Base-by-base conservation (phyloP, 129 eudicot species). In the Flaveria ramosissima region DNA sequence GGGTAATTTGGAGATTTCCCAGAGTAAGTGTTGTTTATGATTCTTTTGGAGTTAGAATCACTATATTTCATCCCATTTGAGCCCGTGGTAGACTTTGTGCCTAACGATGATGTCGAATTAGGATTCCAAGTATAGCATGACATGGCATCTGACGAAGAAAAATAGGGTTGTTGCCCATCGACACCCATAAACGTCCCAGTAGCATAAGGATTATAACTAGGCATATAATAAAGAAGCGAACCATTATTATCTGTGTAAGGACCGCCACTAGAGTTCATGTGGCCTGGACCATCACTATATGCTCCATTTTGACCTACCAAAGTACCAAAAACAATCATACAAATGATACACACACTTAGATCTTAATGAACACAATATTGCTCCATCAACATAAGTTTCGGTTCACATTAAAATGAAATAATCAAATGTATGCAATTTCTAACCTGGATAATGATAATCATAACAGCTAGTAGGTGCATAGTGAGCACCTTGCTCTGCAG, bases 371-470 rank as follows among this genome's bases (percentile, higher is more conserved):
- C 41, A 36, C 41, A 36, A 0, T 36, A 36, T 5, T 36, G 1
- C 41, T 36, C 50, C 50, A 11, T 45, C 24, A 19, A 63, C 20
- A 26, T 26, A 6, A 14, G 16, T 23, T 20, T 19, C 6, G 0
- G 3, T n/a, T n/a, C 14, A 36, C 1, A 2, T 6, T 30, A 64
- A 65, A n/a, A n/a, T n/a, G 9, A 9, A n/a, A 55, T 36, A 32
- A 56, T 56, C 10, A 2, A 62, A 61, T 20, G 9, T 15, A 78
- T 71, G 43, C 53, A 74, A 68, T n/a, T 76, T 76, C 76, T 78
- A 72, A 92, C 97, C 97, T 89, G 97, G 85, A 72, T 89, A 89
- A 75, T 87, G 88, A 74, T 89, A 84, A 78, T 87, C 80, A 43
- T 82, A 87, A 78, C 84, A 85, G 90, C 80, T 81, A 75, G 89